Evolutionary conservation across 306 rosid genomes (phyloP), one percentile per base, ranked within the genome.

Genomic region (Malus orientalis): DNA sequence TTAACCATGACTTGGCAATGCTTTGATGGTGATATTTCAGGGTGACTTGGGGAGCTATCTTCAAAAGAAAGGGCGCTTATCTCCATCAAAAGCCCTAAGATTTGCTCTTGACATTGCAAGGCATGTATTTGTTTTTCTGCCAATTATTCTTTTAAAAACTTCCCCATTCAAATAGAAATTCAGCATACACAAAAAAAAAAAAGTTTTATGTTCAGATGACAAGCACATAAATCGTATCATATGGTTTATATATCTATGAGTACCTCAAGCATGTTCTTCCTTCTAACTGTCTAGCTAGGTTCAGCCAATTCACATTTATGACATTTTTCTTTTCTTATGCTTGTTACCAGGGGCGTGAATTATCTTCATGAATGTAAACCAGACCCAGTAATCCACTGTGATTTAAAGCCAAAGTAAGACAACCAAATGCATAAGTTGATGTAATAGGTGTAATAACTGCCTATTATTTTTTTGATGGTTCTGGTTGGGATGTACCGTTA

Each of bases 291-390:
- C 23, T 74, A 22, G 33, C 76, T 45, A 42, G 19, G 36, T 75
- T 71, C 68, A 18, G 75, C 65, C 81, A 77, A 67, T 78, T 82
- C 77, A 59, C 74, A n/a, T 64, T 51, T 70, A 27, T 74, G 80
- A 70, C 78, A 59, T 18, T 42, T 81, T 72, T 81, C 72, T 63
- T 75, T 69, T 65, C 78, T 45, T 57, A 33, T 76, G 85, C 55
- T 69, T 86, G 66, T 83, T 81, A 60, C 73, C 97, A 96, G 99
- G 98, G 99, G 98, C 84, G 85, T 91, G 97, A 96, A 96, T 86
- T 96, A 93, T 87, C 98, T 96, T 74, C 99, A 96, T 64, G 98
- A 96, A 86, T 93, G 98, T 84, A 96, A 96, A 82, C 99, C 99
- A 57, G 98, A 93, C 74, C 99, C 99, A 19, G 69, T 96, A 74